These are phyloP conservation scores for Ilyonectria mors-panacis DNA, from an alignment of 2,329 filamentous ascomycete genomes.

Conservation along the genomic window DNA sequence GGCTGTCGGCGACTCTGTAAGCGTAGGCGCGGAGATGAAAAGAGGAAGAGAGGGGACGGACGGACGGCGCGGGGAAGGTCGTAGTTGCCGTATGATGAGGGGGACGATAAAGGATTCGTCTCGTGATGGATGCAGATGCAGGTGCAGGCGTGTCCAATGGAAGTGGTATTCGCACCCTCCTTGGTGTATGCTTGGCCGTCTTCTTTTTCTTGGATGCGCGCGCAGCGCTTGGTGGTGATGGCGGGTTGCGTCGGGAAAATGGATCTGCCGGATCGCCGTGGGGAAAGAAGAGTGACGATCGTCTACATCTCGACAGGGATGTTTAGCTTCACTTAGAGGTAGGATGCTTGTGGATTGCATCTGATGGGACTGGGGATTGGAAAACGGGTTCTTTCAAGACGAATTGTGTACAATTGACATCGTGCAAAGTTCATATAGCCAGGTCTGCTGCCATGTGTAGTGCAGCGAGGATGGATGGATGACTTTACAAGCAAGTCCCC, in stretches of 20 bases:
- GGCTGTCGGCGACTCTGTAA: neutral
- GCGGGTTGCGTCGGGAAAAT: conserved; percentile 41
- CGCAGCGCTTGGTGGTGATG: conserved; percentile 24
- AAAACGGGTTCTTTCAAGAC: too few relatives aligned
- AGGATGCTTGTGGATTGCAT: neutral
- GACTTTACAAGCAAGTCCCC: too few relatives aligned
- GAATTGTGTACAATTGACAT: too few relatives aligned
- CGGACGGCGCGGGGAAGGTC: neutral
- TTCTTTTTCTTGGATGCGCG: conserved; percentile 8
- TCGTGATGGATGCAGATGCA: conserved; percentile 9
- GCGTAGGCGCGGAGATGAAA: neutral
- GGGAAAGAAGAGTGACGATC: conserved; percentile 1
- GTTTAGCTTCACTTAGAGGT: neutral
- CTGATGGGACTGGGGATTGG: too few relatives aligned
- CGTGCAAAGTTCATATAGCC: too few relatives aligned
- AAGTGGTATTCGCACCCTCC: conserved; percentile 14
- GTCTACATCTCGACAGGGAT: neutral
- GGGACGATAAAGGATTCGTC: neutral
- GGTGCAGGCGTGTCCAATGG: conserved; percentile 14
- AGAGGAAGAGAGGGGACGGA: neutral
- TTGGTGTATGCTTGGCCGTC: neutral
- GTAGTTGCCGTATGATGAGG: neutral
- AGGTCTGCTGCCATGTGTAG: too few relatives aligned
- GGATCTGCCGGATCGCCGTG: conserved; percentile 45
- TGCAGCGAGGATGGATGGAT: too few relatives aligned